Conservation (phyloP, 176 grass and related monocot genomes). For the Dactylis glomerata region DNA sequence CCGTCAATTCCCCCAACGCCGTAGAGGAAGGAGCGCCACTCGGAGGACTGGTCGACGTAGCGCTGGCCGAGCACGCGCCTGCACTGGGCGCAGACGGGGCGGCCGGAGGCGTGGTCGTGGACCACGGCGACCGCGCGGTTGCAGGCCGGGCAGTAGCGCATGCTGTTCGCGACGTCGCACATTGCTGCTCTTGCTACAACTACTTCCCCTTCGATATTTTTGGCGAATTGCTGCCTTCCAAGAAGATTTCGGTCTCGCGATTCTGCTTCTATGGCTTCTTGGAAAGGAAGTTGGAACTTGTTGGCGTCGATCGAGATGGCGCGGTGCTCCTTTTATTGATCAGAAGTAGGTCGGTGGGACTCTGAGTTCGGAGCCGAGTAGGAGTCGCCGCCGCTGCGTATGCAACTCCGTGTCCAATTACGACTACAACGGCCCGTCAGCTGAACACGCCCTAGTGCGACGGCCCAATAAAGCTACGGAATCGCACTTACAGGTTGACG, state of each 20-base stretch:
- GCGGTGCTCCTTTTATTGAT: background rate
- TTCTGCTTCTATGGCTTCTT: background rate
- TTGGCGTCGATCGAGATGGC: background rate
- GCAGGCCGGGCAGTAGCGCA: slow-evolving; percentile 37
- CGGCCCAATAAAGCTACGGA: too few relatives aligned
- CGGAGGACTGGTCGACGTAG: slow-evolving; percentile 14
- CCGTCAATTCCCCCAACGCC: background rate
- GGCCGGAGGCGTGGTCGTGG: background rate
- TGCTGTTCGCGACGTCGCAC: background rate
- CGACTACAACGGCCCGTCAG: too few relatives aligned
- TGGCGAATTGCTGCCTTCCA: too few relatives aligned
- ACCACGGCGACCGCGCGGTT: background rate
- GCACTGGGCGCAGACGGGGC: slow-evolving; percentile 25
- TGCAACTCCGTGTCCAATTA: background rate
- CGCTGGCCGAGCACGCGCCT: background rate
- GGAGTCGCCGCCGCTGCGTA: background rate
- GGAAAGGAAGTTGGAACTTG: background rate
- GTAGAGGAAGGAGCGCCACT: slow-evolving; percentile 14
- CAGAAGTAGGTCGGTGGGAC: background rate
- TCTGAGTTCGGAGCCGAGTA: background rate
- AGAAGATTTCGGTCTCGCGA: background rate
- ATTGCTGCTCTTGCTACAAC: background rate
- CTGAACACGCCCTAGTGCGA: too few relatives aligned
- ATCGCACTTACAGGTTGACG: too few relatives aligned
- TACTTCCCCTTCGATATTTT: too few relatives aligned